Evolutionary conservation across 805 yeast genomes (phyloP), one percentile per base, ranked within the genome.

Genomic region (Saccharomyces kudriavzevii): DNA sequence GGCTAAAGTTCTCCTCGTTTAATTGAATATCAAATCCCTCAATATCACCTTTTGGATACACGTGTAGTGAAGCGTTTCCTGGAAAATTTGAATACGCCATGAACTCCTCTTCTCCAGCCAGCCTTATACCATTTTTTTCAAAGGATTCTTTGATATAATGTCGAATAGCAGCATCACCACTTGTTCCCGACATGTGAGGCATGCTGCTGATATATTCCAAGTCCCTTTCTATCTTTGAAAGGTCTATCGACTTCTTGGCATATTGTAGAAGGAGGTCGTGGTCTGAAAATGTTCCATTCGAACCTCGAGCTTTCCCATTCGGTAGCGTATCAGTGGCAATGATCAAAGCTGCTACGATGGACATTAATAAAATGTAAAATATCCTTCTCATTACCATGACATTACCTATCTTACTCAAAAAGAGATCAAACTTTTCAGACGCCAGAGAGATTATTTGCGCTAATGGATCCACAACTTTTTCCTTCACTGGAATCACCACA

Each of bases 131-230:
- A 57, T 83, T 80, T 51, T 81, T 77, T 24, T 69, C 65, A 69
- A 87, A 81, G 49, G 80, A 79, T 25, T 78, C 78, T 55, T 80
- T 75, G 14, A 91, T 74, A 64, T 84, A 89, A 54, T 78, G 75
- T 1, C 89, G 84, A 40, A 90, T 70, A 0, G 92, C 78, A 55
- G 82, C 69, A 67, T 89, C 97, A 20, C 96, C 98, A 14, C 82
- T 79, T 2, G 97, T 85, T 2, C 98, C 98, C 0, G 97, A 82
- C 58, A 85, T 70, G 66, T 90, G 97, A 2, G 96, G 89, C 82
- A 89, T 81, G 6, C 87, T 79, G 27, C 91, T 82, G 25, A 89
- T 65, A 61, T 87, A 88, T 59, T 87, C 86, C 54, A 86, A 63
- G 57, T 84, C 82, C 48, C 80, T 83, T 61, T 83, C 83, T 68